Conservation (phyloP, 495 filamentous ascomycete species). For the Apiosordaria backusii region DNA sequence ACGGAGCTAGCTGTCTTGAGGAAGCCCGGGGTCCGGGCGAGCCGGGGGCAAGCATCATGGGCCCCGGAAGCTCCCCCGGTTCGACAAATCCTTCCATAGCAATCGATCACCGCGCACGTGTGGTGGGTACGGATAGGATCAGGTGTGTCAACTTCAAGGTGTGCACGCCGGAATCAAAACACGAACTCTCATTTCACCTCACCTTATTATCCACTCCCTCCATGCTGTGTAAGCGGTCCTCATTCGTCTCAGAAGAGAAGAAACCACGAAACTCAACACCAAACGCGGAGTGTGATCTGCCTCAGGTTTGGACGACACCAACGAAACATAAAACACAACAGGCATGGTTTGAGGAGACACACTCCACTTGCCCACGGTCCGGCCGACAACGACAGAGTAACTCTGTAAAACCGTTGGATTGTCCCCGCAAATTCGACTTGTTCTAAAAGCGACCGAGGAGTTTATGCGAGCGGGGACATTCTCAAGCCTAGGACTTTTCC, state of each 20-base stretch:
- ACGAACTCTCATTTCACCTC: neutral
- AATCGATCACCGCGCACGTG: neutral
- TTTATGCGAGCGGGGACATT: slow-evolving; percentile 8
- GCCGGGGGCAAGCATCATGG: slow-evolving; percentile 1
- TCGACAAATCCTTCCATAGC: neutral
- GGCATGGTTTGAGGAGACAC: neutral
- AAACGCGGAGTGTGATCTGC: neutral
- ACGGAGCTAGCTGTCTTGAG: slow-evolving; percentile 3
- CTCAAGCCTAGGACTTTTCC: neutral
- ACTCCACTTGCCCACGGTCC: neutral
- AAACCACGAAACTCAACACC: too few species aligned
- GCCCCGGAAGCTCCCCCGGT: slow-evolving; percentile 4
- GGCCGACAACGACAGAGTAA: neutral
- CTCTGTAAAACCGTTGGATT: neutral
- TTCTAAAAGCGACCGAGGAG: neutral
- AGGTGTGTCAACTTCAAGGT: neutral
- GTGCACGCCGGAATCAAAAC: neutral
- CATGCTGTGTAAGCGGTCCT: too few species aligned
- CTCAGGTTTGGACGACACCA: neutral
- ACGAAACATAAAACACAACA: neutral
- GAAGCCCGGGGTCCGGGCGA: neutral
- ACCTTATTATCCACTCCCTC: neutral
- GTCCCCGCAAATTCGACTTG: slow-evolving; percentile 2
- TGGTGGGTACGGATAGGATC: neutral
- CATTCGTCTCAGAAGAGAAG: too few species aligned